These are phyloP conservation scores for Mycena latifolia DNA, from an alignment of 768 basidiomycete species.

Conservation along the genomic window DNA sequence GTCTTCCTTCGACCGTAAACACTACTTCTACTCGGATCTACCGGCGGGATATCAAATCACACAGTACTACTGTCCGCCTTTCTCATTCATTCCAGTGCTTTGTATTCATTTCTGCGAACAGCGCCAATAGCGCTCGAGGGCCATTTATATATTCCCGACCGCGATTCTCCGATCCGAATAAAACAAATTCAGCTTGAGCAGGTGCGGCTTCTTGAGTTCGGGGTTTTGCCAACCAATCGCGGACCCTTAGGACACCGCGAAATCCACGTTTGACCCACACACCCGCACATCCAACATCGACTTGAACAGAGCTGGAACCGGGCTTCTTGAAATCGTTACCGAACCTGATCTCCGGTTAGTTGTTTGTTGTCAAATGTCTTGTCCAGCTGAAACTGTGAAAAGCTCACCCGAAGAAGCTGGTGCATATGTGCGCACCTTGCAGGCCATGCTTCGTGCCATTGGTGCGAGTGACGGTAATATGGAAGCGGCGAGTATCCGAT, in stretches of 20 bases:
- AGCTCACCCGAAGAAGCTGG: conserved; percentile 90
- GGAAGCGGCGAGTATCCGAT: conserved; percentile 78
- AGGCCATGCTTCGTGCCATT: conserved; percentile 82
- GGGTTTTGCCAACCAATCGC: conserved; percentile 17
- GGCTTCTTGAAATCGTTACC: conserved; percentile 96
- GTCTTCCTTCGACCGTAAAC: conserved; percentile 95
- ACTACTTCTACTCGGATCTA: conserved; percentile 97
- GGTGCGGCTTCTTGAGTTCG: conserved; percentile 24
- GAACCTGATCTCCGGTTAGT: conserved; percentile 87
- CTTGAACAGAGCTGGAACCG: conserved; percentile 90
- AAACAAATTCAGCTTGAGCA: conserved; percentile 95
- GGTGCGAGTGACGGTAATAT: conserved; percentile 96
- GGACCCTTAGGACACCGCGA: conserved; percentile 84
- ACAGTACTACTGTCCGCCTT: conserved; percentile 83
- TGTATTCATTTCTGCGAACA: conserved; percentile 44
- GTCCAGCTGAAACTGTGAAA: conserved; percentile 41
- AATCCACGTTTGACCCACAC: conserved; percentile 73
- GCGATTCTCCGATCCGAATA: conserved; percentile 73
- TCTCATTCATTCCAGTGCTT: conserved; percentile 1
- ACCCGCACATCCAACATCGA: conserved; percentile 76
- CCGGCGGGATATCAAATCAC: conserved; percentile 98
- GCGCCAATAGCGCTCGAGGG: conserved; percentile 87
- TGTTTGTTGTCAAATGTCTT: conserved; percentile 9
- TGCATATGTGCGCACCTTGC: conserved; percentile 86
- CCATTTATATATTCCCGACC: conserved; percentile 58